phyloP scores from a whole-genome alignment of 2,329 filamentous ascomycete species.

The Microcera coccophila region DNA sequence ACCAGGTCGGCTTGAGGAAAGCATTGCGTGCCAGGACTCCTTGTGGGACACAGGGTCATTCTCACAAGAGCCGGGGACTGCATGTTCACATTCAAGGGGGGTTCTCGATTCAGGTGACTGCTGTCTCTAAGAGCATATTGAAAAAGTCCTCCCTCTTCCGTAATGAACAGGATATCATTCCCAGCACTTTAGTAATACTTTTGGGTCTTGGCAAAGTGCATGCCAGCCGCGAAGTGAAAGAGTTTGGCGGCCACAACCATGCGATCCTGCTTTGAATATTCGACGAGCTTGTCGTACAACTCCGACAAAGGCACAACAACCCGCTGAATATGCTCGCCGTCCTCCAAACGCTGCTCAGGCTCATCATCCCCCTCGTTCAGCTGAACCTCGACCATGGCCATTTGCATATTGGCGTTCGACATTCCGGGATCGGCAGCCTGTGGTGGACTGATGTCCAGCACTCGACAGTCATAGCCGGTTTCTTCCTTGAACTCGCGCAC shows the following conservation, averaged over 20 bases:
- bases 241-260: constrained; percentile 25
- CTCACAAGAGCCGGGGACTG: too few species aligned
- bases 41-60: too few species aligned
- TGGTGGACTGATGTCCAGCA: constrained; percentile 20
- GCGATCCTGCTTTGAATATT: constrained; percentile 23
- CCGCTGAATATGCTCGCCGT: constrained; percentile 24
- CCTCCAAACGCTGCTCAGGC: constrained; percentile 22
- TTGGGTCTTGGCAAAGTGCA: constrained; percentile 27
- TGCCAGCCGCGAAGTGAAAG: constrained; percentile 27
- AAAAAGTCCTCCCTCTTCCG: too few species aligned
- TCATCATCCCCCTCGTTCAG: constrained; percentile 17
- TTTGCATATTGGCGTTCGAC: constrained; percentile 26
- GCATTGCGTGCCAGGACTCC: too few species aligned
- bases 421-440: constrained; percentile 25
- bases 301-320: constrained; percentile 22
- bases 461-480: constrained; percentile 22
- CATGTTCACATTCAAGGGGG: too few species aligned
- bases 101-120: too few species aligned
- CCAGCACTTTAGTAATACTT: constrained; percentile 15
- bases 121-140: too few species aligned
- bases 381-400: constrained; percentile 25
- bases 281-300: constrained; percentile 22
- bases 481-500: constrained; percentile 27
- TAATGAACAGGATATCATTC: too few species aligned
- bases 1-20: too few species aligned